Evolutionary conservation across 495 filamentous ascomycete species (phyloP), one percentile per base, ranked within the genome.

Genomic region (Penicillium flavigenum): DNA sequence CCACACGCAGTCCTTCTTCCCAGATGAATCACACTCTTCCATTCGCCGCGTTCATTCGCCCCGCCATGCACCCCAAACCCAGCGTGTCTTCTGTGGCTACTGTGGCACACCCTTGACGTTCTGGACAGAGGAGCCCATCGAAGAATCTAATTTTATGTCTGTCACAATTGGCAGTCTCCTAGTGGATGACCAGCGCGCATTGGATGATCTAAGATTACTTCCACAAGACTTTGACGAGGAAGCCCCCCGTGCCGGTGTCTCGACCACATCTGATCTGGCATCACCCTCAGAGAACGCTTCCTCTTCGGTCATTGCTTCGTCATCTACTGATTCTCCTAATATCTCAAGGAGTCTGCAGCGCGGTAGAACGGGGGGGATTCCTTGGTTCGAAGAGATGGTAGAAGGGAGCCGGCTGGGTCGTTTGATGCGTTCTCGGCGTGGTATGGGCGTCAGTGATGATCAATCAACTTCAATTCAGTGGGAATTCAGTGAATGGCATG

Each of bases 51-150:
- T 78, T 29, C 94, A 90, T 73, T 83, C 82, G 4, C 81, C 86
- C 5, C 78, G 73, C 29, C 67, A 81, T 67, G 81, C 84, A 16
- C 78, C 79, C 17, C 72, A 81, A 59, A 72, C 82, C 0, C 82
- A 84, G 67, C 86, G 89, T 46, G 83, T 89, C 51, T 96, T 96
- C 72, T 96, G 92, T 71, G 92, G 92, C 0, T 92, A 88, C 74
- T 96, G 92, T 67, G 92, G 92, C 19, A 93, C 90, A 2, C 86
- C 86, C 5, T 75, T 96, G 42, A 85, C 83, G 0, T 88, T 86
- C 59, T 96, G 91, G 91, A 85, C 83, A 49, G 91, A 95, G 65
- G 64, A 81, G 12, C 86, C 88, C 1, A 67, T 59, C 0, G 80
- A 77, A 34, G 88, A 92, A 63, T 85, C 85, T 6, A 83, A 92